Conservation (phyloP, 495 filamentous ascomycete genomes). For the Neurospora hispaniola region DNA sequence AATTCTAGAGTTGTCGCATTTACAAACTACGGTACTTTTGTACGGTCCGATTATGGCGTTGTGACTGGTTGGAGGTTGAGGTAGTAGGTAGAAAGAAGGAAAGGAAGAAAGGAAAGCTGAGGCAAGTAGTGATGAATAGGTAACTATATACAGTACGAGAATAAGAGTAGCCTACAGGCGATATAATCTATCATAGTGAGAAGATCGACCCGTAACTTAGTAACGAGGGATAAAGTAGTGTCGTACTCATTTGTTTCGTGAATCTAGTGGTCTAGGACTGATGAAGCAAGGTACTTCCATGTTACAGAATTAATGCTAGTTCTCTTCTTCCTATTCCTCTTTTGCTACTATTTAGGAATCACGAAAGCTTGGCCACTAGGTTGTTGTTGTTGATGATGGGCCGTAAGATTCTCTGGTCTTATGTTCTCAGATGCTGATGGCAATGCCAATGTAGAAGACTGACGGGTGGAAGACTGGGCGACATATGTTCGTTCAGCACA, state of each 20-base stretch:
- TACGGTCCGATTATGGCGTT: background rate
- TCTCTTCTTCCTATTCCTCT: background rate
- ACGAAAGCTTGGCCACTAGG: background rate
- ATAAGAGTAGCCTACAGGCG: background rate
- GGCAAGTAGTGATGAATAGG: background rate
- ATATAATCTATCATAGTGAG: background rate
- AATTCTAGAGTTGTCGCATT: background rate
- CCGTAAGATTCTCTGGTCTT: background rate
- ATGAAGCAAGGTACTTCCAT: background rate
- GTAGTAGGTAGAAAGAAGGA: background rate
- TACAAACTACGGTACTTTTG: background rate
- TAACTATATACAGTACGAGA: background rate
- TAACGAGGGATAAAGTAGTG: background rate
- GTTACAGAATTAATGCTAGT: background rate
- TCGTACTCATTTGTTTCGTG: background rate
- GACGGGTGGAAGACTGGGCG: background rate
- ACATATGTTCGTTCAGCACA: background rate
- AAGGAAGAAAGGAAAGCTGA: background rate
- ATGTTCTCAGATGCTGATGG: background rate
- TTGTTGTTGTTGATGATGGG: background rate
- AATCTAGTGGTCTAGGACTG: background rate
- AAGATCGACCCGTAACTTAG: background rate
- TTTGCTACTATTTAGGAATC: background rate
- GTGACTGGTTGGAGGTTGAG: background rate
- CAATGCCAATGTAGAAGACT: background rate